These are phyloP conservation scores for Tribonema minus DNA, from an alignment of 108 stramenopile genomes.

Conservation along the genomic window DNA sequence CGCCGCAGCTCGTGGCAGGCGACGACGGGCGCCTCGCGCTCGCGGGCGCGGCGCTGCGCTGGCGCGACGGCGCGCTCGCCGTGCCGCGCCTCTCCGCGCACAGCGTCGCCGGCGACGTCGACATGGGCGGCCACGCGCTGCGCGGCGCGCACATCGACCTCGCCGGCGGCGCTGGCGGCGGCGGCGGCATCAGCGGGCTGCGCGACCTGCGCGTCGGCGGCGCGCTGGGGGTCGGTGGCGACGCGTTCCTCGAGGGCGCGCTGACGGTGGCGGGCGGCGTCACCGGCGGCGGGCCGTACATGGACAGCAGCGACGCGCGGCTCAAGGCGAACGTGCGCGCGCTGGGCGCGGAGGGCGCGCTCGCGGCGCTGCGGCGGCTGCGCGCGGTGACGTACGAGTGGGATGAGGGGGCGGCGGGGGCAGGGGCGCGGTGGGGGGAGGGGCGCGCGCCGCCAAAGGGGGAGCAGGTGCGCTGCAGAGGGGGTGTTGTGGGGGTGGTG, in stretches of 20 bases:
- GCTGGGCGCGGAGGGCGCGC: background rate
- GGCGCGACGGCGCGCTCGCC: background rate
- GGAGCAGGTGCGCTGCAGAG: background rate
- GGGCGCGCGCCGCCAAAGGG: background rate
- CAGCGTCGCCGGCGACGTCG: conserved; percentile 9
- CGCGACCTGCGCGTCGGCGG: background rate
- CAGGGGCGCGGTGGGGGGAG: background rate
- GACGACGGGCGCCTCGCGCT: too few species aligned
- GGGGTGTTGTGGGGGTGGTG: background rate
- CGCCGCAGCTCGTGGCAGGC: too few species aligned
- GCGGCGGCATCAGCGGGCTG: conserved; percentile 12
- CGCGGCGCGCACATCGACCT: conserved; percentile 3
- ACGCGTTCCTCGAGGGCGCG: conserved; percentile 1
- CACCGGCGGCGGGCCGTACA: conserved; percentile 37
- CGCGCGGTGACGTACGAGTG: too few species aligned
- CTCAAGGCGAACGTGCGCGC: conserved; percentile 12
- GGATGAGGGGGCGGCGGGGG: background rate
- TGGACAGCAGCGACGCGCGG: conserved; percentile 37
- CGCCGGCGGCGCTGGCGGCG: too few species aligned
- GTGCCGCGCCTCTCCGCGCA: background rate
- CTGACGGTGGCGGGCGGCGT: conserved; percentile 9
- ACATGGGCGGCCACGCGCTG: conserved; percentile 6
- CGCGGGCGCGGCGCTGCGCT: too few species aligned
- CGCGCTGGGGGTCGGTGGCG: background rate
- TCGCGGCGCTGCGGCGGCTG: background rate